A percentile compares a stretch with the other conserved stretches of the same genome.
Evolutionary conservation across 768 basidiomycete genomes (phyloP).

Genomic region (Termitomyces sp.): DNA sequence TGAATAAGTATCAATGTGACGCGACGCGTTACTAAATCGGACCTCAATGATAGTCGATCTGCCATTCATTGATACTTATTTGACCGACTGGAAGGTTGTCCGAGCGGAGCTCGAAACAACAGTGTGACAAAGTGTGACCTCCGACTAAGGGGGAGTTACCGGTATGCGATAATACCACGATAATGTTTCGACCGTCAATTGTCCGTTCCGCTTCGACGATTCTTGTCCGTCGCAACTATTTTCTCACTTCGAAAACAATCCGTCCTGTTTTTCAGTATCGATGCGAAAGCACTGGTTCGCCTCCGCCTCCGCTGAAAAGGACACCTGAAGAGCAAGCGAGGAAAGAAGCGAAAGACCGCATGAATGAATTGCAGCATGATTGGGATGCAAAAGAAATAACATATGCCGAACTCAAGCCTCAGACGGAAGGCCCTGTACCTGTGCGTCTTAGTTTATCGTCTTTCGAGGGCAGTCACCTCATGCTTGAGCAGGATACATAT

Average conservation of each 20-base stretch:
- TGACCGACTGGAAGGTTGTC: too few relatives aligned
- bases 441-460: constrained; percentile 29
- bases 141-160: too few relatives aligned
- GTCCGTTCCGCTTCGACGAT: constrained; percentile 17
- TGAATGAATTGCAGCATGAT: constrained; percentile 50
- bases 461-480: constrained; percentile 6
- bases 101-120: too few relatives aligned
- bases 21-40: too few relatives aligned
- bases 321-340: constrained; percentile 24
- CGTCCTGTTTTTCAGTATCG: constrained; percentile 8
- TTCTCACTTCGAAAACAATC: constrained; percentile 7
- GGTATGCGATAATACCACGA: too few relatives aligned
- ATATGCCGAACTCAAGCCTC: constrained; percentile 80
- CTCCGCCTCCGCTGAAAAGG: constrained; percentile 11
- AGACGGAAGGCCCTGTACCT: constrained; percentile 67
- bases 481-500: constrained; percentile 49
- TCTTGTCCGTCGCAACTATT: constrained; percentile 11
- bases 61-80: too few relatives aligned
- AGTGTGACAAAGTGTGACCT: too few relatives aligned
- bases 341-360: constrained; percentile 28
- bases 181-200: constrained; percentile 24
- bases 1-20: too few relatives aligned
- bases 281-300: constrained; percentile 14
- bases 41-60: too few relatives aligned
- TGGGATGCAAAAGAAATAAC: constrained; percentile 72